Base-by-base conservation (phyloP, 208 protist genomes). In the Porcisia hertigi region DNA sequence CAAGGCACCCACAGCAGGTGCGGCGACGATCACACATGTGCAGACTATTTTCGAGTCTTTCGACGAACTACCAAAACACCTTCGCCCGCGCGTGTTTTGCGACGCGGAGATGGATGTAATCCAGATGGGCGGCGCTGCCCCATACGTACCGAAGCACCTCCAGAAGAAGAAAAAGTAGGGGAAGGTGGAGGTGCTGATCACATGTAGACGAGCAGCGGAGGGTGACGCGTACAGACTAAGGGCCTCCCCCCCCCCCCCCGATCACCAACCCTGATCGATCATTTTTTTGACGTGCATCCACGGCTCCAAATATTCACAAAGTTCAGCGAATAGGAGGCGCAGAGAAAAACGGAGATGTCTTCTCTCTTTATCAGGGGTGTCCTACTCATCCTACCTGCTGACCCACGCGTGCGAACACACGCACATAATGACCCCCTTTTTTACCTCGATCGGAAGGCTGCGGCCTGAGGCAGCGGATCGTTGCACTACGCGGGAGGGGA, bases 21-120 rank as follows among this genome's bases (percentile, higher is more conserved):
- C 65, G 4, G 30, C 30, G 47, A 57, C 9, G 45, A n/a, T 5
- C 65, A 43, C 45, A 73, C 53, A 58, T 75, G 39, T 36, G 67
- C 67, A 14, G 25, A 75, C 75, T 7, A 47, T 96, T 25, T 62
- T 86, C 49, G 89, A 92, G 6, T 86, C 78, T 25, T 88, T 88
- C 49, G 85, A 88, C 41, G 73, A 92, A 45, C 84, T 97, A 12
- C 92, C 92, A 25, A 65, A 73, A 25, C 80, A 87, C 36, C 84
- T 97, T 9, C 88, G 81, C 39, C 89, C 87, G 1, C 83, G 83
- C 43, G n/a, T 90, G 14, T 86, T 94, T 75, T 79, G 70, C 7
- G 92, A 97, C 34, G 78, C 73, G 12, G 92, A 95, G 75, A 95
- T 95, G 52, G 92, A 97, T 47, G 80, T 81, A 1, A 84, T 97